Evolutionary conservation across 352 stramenopile species (phyloP).

Genomic region (Phytophthora macrochlamydospora): DNA sequence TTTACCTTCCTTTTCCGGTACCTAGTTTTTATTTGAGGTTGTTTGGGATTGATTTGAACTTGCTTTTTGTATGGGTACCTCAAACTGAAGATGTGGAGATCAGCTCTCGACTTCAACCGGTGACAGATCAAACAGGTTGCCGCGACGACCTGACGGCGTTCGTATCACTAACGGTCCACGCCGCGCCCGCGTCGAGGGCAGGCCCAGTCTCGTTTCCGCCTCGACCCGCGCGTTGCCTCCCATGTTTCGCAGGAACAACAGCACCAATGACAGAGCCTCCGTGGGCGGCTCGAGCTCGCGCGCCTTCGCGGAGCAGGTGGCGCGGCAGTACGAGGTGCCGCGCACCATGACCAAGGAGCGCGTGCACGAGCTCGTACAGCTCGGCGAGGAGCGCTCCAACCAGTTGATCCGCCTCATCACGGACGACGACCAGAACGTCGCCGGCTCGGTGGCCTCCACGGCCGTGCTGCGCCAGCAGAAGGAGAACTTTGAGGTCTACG

Average conservation of each 20-base stretch:
- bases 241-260: conserved; percentile 48
- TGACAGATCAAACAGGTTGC: too few species aligned
- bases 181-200: not conserved
- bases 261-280: conserved; percentile 16
- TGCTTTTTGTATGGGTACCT: not conserved
- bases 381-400: conserved; percentile 57
- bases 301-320: conserved; percentile 62
- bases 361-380: conserved; percentile 44
- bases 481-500: conserved; percentile 81
- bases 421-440: conserved; percentile 57
- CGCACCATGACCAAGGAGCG: conserved; percentile 48
- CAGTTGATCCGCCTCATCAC: conserved; percentile 70
- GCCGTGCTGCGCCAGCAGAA: conserved; percentile 72
- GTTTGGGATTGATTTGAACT: not conserved
- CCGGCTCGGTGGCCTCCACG: conserved; percentile 30
- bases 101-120: too few species aligned
- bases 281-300: conserved; percentile 16
- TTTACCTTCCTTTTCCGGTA: too few species aligned
- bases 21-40: not conserved
- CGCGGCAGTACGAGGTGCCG: conserved; percentile 65
- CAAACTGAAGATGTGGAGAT: not conserved
- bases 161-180: not conserved
- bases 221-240: conserved; percentile 1
- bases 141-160: not conserved
- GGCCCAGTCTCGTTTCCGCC: conserved; percentile 25